Evolutionary conservation across 2,329 filamentous ascomycete genomes (phyloP).

Genomic region (Ophiocordyceps polyrhachis-furcata): DNA sequence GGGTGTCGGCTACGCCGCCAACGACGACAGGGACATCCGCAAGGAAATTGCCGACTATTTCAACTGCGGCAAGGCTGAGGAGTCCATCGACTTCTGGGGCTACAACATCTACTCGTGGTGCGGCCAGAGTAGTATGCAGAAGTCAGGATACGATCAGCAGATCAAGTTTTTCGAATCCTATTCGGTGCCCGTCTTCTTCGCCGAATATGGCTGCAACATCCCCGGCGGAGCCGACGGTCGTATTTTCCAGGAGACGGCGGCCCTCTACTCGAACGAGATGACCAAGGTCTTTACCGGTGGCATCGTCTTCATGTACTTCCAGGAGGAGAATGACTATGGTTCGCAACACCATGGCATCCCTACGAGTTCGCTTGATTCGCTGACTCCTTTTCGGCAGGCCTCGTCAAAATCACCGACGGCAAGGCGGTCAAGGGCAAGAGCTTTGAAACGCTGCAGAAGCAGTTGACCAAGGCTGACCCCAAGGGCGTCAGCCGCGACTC

Average conservation of each 20-base stretch:
- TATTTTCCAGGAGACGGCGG: slow-evolving; percentile 67
- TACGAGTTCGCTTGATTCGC: not conserved
- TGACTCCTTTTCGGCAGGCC: slow-evolving; percentile 23
- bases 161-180: slow-evolving; percentile 77
- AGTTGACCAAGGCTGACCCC: slow-evolving; percentile 50
- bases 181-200: slow-evolving; percentile 92
- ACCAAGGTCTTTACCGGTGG: slow-evolving; percentile 77
- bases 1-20: slow-evolving; percentile 89
- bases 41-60: slow-evolving; percentile 77
- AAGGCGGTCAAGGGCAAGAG: slow-evolving; percentile 50
- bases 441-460: slow-evolving; percentile 51
- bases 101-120: slow-evolving; percentile 99
- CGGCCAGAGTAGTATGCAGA: slow-evolving; percentile 56
- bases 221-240: slow-evolving; percentile 41
- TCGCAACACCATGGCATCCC: slow-evolving; percentile 9
- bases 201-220: slow-evolving; percentile 92
- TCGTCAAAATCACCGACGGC: slow-evolving; percentile 42
- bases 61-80: slow-evolving; percentile 54
- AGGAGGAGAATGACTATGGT: slow-evolving; percentile 81
- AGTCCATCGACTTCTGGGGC: slow-evolving; percentile 88
- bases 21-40: slow-evolving; percentile 75
- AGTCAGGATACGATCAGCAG: slow-evolving; percentile 66
- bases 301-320: slow-evolving; percentile 98
- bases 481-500: slow-evolving; percentile 42
- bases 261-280: slow-evolving; percentile 70